Conservation (phyloP, 371 early-diverging fungal genomes). For the Apophysomyces variabilis region DNA sequence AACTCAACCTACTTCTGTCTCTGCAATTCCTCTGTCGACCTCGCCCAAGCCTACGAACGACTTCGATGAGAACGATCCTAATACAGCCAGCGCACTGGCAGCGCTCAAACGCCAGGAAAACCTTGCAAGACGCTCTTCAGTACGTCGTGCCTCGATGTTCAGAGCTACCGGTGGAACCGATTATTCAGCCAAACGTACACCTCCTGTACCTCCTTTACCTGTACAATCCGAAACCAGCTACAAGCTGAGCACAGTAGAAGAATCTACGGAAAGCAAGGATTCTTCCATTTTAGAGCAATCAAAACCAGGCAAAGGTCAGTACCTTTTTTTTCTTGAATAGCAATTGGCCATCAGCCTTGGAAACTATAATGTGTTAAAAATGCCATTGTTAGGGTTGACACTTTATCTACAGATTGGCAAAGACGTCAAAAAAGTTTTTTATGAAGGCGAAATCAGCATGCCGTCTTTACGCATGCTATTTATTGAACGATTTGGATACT, state of each 20-base stretch:
- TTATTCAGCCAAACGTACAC: slow-evolving; percentile 29
- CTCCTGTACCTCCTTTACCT: slow-evolving; percentile 49
- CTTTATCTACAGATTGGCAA: slow-evolving; percentile 65
- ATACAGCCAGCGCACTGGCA: slow-evolving; percentile 50
- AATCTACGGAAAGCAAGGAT: slow-evolving; percentile 23
- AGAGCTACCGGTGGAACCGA: slow-evolving; percentile 29
- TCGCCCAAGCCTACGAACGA: slow-evolving; percentile 10
- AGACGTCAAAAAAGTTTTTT: slow-evolving; percentile 60
- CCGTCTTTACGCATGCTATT: slow-evolving; percentile 70
- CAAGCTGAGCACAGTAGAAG: slow-evolving; percentile 21
- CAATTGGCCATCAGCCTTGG: too few species aligned
- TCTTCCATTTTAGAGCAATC: background rate
- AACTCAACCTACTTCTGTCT: slow-evolving; percentile 9
- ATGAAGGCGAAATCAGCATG: slow-evolving; percentile 61
- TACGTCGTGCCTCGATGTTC: slow-evolving; percentile 54
- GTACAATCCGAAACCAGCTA: slow-evolving; percentile 6
- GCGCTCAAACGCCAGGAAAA: slow-evolving; percentile 55
- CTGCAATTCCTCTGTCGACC: background rate
- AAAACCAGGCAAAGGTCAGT: slow-evolving; percentile 6
- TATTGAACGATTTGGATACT: slow-evolving; percentile 68
- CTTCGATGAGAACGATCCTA: slow-evolving; percentile 52
- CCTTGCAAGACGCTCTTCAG: slow-evolving; percentile 50
- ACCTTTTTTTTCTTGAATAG: background rate
- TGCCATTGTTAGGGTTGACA: slow-evolving; percentile 26
- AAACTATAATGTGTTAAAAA: too few species aligned